Evolutionary conservation across 805 yeast species (phyloP).

Genomic region (Metschnikowia orientalis): DNA sequence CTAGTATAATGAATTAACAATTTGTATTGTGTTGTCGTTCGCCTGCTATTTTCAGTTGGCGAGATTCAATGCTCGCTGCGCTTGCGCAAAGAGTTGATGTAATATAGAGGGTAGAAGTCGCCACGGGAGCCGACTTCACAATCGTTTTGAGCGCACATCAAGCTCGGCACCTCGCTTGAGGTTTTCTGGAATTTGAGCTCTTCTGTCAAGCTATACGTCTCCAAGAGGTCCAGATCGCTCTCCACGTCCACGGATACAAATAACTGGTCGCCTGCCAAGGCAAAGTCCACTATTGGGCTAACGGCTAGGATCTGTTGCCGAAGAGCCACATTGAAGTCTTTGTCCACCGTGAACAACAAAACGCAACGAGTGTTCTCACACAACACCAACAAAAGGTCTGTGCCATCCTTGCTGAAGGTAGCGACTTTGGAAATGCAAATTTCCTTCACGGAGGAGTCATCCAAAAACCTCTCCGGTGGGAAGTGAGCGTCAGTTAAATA

Average conservation of each 20-base stretch:
- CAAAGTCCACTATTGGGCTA: slow-evolving; percentile 27
- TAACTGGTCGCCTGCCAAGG: slow-evolving; percentile 17
- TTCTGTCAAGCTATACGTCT: slow-evolving; percentile 19
- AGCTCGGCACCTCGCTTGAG: slow-evolving; percentile 15
- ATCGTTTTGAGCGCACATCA: slow-evolving; percentile 25
- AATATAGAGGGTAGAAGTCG: slow-evolving; percentile 47
- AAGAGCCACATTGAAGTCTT: slow-evolving; percentile 24
- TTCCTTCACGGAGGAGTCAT: slow-evolving; percentile 48
- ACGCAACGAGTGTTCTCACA: slow-evolving; percentile 50
- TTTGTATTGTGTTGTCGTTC: too few species aligned
- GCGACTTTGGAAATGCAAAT: slow-evolving; percentile 46
- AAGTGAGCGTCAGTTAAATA: slow-evolving; percentile 54
- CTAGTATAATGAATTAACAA: too few species aligned
- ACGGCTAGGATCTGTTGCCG: slow-evolving; percentile 27
- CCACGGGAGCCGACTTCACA: slow-evolving; percentile 32
- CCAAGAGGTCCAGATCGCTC: slow-evolving; percentile 23
- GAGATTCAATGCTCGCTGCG: slow-evolving; percentile 55
- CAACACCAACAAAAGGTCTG: slow-evolving; percentile 38
- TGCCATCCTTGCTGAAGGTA: slow-evolving; percentile 23
- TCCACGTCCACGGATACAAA: slow-evolving; percentile 33
- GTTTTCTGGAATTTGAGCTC: slow-evolving; percentile 15
- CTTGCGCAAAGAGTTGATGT: slow-evolving; percentile 49
- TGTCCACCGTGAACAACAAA: slow-evolving; percentile 31
- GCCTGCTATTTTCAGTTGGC: too few species aligned
- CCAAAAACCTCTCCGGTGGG: slow-evolving; percentile 62